Evolutionary conservation across 164 flowering plant species (phyloP).

Genomic region (Magnolia officinalis): DNA sequence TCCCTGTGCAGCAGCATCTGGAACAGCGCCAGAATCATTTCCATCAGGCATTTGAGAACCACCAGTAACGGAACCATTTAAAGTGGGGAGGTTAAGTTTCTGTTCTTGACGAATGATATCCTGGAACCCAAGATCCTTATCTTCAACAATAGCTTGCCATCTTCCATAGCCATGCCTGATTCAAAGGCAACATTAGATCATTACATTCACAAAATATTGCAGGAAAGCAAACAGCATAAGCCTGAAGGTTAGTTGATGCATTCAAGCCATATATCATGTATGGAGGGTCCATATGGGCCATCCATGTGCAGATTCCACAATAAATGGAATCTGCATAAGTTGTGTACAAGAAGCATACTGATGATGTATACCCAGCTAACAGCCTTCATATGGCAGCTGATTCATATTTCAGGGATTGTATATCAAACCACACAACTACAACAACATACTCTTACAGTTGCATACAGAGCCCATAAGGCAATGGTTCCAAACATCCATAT

Average conservation of each 20-base stretch:
- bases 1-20: conserved; percentile 32
- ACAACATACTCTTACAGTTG: too few species aligned
- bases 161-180: conserved; percentile 96
- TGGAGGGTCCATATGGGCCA: neutral
- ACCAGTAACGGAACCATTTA: conserved; percentile 49
- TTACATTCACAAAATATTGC: neutral
- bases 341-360: too few species aligned
- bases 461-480: too few species aligned
- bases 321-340: neutral
- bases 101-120: conserved; percentile 80
- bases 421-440: too few species aligned
- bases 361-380: too few species aligned
- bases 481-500: too few species aligned
- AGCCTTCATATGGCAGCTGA: too few species aligned
- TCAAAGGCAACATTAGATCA: neutral
- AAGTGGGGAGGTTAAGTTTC: conserved; percentile 74
- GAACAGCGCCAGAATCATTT: conserved; percentile 36
- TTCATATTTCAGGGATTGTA: too few species aligned
- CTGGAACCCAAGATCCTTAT: conserved; percentile 71
- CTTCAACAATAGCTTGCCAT: conserved; percentile 99
- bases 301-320: neutral
- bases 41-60: conserved; percentile 42
- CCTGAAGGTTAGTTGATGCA: neutral
- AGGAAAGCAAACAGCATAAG: neutral
- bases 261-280: too few species aligned